A percentile compares a stretch with the other conserved stretches of the same genome.
phyloP scores from a whole-genome alignment of 2,329 filamentous ascomycete genomes.

The Malbranchea zuffiana region DNA sequence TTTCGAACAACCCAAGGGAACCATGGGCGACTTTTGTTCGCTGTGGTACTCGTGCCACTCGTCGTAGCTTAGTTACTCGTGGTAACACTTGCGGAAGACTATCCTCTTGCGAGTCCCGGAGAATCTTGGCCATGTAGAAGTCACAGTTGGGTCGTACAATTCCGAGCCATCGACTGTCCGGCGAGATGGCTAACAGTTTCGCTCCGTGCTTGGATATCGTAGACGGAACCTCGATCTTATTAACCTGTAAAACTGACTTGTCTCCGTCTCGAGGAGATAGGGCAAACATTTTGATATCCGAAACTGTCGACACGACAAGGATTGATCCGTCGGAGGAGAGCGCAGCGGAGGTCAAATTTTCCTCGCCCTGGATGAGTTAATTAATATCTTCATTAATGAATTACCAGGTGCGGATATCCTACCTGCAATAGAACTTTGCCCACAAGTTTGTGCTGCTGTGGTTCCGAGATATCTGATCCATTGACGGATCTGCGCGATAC shows the following conservation, averaged over 20 bases:
- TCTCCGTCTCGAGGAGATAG: slow-evolving; percentile 45
- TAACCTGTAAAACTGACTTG: slow-evolving; percentile 55
- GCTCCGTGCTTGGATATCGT: slow-evolving; percentile 53
- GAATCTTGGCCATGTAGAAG: slow-evolving; percentile 44
- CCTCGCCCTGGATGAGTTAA: slow-evolving; percentile 62
- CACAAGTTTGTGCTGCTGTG: slow-evolving; percentile 40
- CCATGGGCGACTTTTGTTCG: slow-evolving; percentile 47
- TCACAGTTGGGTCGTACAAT: slow-evolving; percentile 50
- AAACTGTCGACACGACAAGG: slow-evolving; percentile 63
- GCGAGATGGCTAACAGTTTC: slow-evolving; percentile 47
- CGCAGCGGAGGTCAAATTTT: slow-evolving; percentile 66
- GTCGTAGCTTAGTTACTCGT: slow-evolving; percentile 34
- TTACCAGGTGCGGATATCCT: slow-evolving; percentile 10
- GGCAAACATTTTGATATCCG: slow-evolving; percentile 66
- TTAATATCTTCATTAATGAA: slow-evolving; percentile 32
- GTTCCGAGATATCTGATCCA: slow-evolving; percentile 31
- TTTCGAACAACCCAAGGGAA: slow-evolving; percentile 63
- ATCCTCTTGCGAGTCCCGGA: slow-evolving; percentile 29
- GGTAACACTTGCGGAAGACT: slow-evolving; percentile 34
- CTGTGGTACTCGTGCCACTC: slow-evolving; percentile 25
- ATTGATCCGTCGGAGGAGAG: slow-evolving; percentile 62
- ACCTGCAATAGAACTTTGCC: slow-evolving; percentile 53
- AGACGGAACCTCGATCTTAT: slow-evolving; percentile 55
- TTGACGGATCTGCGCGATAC: slow-evolving; percentile 41
- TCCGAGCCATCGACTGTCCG: slow-evolving; percentile 37